These are phyloP conservation scores for Pascua sp. DNA, from an alignment of 1,284 basidiomycete species.

Conservation along the genomic window DNA sequence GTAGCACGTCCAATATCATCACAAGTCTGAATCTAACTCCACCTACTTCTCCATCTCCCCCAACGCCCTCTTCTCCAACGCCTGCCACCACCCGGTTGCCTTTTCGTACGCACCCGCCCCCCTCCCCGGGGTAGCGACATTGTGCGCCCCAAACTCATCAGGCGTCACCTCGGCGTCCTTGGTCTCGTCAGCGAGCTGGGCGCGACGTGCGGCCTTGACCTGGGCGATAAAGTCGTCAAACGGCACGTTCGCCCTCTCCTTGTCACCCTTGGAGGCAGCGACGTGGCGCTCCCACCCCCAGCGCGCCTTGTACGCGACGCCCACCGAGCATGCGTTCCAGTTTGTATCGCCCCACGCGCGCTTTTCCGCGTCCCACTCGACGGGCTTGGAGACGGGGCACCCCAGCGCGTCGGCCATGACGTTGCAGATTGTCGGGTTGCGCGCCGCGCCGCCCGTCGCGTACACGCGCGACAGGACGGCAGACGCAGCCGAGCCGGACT, in stretches of 20 bases:
- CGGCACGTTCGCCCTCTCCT: background rate
- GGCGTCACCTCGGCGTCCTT: constrained; percentile 11
- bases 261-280: constrained; percentile 2
- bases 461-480: constrained; percentile 64
- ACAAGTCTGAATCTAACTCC: background rate
- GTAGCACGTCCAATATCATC: background rate
- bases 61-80: constrained; percentile 27
- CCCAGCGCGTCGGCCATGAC: constrained; percentile 74
- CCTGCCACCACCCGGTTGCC: constrained; percentile 28
- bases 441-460: constrained; percentile 74
- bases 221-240: constrained; percentile 16
- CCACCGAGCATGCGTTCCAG: constrained; percentile 47
- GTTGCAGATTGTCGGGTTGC: constrained; percentile 69
- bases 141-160: constrained; percentile 31
- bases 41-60: background rate
- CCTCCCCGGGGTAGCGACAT: constrained; percentile 25
- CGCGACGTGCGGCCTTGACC: constrained; percentile 23
- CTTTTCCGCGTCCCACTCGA: constrained; percentile 27
- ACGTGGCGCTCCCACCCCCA: constrained; percentile 41
- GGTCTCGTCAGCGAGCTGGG: constrained; percentile 29
- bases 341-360: constrained; percentile 28
- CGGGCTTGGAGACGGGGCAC: constrained; percentile 59
- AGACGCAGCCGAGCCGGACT: constrained; percentile 13
- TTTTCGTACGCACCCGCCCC: constrained; percentile 24
- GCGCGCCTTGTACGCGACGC: constrained; percentile 45